Conservation (phyloP, 495 filamentous ascomycete genomes). For the Daldinia caldariorum region DNA sequence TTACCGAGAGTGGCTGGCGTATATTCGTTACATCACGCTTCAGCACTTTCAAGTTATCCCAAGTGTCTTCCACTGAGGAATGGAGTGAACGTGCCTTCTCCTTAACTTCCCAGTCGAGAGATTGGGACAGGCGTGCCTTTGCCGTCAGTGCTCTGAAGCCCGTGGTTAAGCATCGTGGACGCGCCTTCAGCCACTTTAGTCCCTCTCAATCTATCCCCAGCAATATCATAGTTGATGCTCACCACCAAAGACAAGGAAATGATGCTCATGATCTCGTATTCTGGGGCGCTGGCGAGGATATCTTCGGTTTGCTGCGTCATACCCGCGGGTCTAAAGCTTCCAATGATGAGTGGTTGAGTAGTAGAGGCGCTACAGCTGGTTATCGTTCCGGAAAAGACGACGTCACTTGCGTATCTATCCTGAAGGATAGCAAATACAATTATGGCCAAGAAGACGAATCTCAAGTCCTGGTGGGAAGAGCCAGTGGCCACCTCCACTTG, state of each 20-base stretch:
- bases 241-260: constrained; percentile 40
- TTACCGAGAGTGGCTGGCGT: constrained; percentile 53
- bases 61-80: constrained; percentile 22
- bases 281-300: constrained; percentile 59
- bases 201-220: constrained; percentile 42
- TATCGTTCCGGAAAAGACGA: constrained; percentile 54
- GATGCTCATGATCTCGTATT: constrained; percentile 53
- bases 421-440: constrained; percentile 36
- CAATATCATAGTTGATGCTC: constrained; percentile 54
- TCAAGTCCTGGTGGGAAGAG: constrained; percentile 53
- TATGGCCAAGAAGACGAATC: constrained; percentile 33
- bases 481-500: constrained; percentile 54
- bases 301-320: constrained; percentile 49
- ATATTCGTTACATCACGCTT: constrained; percentile 55
- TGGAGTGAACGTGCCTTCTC: constrained; percentile 52
- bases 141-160: constrained; percentile 43
- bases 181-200: neutral
- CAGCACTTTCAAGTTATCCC: constrained; percentile 45
- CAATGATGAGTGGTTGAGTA: constrained; percentile 46
- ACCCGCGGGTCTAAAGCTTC: constrained; percentile 25
- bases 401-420: constrained; percentile 50
- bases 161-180: constrained; percentile 12
- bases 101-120: constrained; percentile 55
- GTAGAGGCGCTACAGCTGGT: constrained; percentile 42
- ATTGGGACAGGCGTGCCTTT: constrained; percentile 55